Evolutionary conservation across 1,284 basidiomycete species (phyloP), one percentile per base, ranked within the genome.

Genomic region (Trichosporon ovoides): DNA sequence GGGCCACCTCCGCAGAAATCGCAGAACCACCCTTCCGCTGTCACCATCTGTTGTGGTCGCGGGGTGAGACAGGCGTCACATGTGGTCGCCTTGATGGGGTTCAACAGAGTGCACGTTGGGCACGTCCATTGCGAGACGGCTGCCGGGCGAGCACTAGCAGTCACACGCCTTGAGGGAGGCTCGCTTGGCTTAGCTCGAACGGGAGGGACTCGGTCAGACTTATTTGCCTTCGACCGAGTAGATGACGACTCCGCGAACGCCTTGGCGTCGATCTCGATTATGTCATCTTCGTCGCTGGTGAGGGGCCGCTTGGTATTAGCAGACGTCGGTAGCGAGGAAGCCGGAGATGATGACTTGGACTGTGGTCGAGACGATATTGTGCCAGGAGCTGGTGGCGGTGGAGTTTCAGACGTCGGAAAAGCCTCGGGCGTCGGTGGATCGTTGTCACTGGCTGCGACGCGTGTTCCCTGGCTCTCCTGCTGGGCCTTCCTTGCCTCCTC

Each of bases 401-500:
- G 43, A 80, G 61, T 67, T 66, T 50, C 59, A 13, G 49, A 33
- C 18, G 33, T 12, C 19, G 49, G 20, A n/a, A n/a, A n/a, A n/a
- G n/a, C n/a, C n/a, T n/a, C n/a, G n/a, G n/a, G n/a, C n/a, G n/a
- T n/a, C 9, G 34, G 20, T 6, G 38, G 43, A 14, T 37, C 34
- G 19, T 53, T 51, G 31, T 50, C 33, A n/a, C n/a, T n/a, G 1
- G 53, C 87, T 38, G 83, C 82, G 50, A 83, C 83, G 49, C 84
- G 78, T 59, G 83, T 80, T 50, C 81, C 80, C n/a, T 84, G 76
- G 66, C 86, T 87, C 56, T 86, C 82, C 57, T 82, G 78, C 1
- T 85, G 83, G 9, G 87, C 88, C 67, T 84, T 87, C 16, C 82
- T 82, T 2, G 83, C 83, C 72, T 91, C 88, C n/a, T 77, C 80